phyloP scores from a whole-genome alignment of 768 basidiomycete species.

The Tephrocybe sp. region DNA sequence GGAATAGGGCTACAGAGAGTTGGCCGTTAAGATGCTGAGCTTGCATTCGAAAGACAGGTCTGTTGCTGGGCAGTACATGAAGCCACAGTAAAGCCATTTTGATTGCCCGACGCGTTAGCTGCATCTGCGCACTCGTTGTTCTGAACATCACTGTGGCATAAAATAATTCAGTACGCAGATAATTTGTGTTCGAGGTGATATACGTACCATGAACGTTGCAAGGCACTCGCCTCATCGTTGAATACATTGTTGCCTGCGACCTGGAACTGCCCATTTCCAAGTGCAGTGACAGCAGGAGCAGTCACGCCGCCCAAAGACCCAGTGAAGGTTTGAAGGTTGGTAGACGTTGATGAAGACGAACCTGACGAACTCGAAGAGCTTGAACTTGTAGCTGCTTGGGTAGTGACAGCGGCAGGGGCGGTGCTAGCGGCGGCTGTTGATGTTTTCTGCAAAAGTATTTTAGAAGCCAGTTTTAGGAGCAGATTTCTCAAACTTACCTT shows the following conservation, averaged over 20 bases:
- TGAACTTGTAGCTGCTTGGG: neutral
- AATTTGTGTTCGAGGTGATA: neutral
- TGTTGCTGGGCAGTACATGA: conserved; percentile 44
- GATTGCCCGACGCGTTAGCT: conserved; percentile 48
- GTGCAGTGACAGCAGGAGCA: conserved; percentile 41
- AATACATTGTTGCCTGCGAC: conserved; percentile 46
- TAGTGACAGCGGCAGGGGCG: conserved; percentile 10
- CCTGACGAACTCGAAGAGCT: conserved; percentile 5
- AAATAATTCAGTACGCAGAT: neutral
- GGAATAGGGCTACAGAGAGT: conserved; percentile 4
- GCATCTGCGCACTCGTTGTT: conserved; percentile 58
- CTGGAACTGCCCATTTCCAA: conserved; percentile 43
- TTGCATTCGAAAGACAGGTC: conserved; percentile 32
- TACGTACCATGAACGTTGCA: conserved; percentile 45
- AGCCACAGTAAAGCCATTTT: conserved; percentile 42
- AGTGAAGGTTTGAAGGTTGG: conserved; percentile 38
- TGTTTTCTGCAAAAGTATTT: conserved; percentile 1
- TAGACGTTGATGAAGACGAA: neutral
- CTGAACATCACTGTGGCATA: conserved; percentile 43
- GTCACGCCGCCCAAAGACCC: conserved; percentile 43
- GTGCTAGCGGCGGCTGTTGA: conserved; percentile 15
- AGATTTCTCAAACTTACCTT: neutral
- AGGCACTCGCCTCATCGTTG: conserved; percentile 41
- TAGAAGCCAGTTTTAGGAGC: too few species aligned
- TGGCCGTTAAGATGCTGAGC: neutral